phyloP scores from a whole-genome alignment of 495 filamentous ascomycete genomes.

The Penicillium parvum region DNA sequence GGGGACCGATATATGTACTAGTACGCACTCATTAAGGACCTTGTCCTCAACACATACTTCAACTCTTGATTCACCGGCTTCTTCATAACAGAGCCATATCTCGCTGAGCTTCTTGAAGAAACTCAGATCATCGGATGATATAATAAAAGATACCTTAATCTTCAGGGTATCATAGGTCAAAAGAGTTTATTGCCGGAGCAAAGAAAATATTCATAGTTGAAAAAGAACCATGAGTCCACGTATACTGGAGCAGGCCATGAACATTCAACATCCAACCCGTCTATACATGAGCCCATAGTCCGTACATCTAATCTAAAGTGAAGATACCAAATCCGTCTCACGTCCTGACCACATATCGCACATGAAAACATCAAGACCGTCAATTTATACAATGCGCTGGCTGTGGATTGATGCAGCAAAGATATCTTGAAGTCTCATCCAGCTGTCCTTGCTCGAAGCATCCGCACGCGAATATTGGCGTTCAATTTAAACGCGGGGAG shows the following conservation, averaged over 20 bases:
- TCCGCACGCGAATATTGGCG: not conserved
- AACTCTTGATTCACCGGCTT: too few relatives aligned
- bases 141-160: too few relatives aligned
- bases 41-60: too few relatives aligned
- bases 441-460: not conserved
- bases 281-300: constrained; percentile 1
- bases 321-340: not conserved
- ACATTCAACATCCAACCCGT: constrained; percentile 11
- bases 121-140: too few relatives aligned
- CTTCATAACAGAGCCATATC: too few relatives aligned
- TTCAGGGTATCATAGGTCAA: too few relatives aligned
- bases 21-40: too few relatives aligned
- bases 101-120: too few relatives aligned
- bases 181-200: constrained; percentile 3
- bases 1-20: too few relatives aligned
- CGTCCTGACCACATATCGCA: not conserved
- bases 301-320: not conserved
- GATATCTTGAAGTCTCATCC: not conserved
- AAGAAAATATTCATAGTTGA: constrained; percentile 7
- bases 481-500: constrained; percentile 2
- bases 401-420: not conserved
- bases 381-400: not conserved
- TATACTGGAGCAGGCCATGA: not conserved
- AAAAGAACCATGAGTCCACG: constrained; percentile 1
- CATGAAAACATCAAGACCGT: not conserved